A percentile compares a stretch with the other conserved stretches of the same genome.
These are phyloP conservation scores for Alternaria incomplexa DNA, from an alignment of 2,329 filamentous ascomycete species.

Conservation along the genomic window DNA sequence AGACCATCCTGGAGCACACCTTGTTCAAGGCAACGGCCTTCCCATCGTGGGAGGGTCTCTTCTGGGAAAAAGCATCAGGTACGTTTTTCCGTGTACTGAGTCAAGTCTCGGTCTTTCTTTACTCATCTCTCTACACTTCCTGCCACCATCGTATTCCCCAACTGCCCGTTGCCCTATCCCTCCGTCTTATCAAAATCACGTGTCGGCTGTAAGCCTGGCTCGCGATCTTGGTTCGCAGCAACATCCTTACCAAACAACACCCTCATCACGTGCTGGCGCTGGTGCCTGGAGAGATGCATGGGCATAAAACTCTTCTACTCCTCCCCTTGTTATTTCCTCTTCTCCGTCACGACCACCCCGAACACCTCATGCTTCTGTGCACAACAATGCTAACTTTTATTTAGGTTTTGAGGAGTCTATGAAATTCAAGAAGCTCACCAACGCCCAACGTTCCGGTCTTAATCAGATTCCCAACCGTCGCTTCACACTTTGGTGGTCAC, in stretches of 20 bases:
- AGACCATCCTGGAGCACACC: constrained; percentile 96
- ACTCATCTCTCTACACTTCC: not conserved
- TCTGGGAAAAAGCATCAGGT: constrained; percentile 74
- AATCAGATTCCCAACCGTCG: constrained; percentile 99
- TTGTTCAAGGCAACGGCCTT: constrained; percentile 97
- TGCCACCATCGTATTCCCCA: not conserved
- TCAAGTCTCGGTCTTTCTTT: not conserved
- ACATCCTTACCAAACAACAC: not conserved
- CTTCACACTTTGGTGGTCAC: constrained; percentile 97
- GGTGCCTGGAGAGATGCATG: not conserved
- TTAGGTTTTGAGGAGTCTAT: constrained; percentile 61
- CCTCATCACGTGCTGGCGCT: not conserved
- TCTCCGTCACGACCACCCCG: not conserved
- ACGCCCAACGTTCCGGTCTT: constrained; percentile 93
- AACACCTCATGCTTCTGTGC: not conserved
- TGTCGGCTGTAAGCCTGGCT: not conserved
- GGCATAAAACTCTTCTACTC: not conserved
- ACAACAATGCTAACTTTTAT: constrained; percentile 22
- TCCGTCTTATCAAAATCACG: not conserved
- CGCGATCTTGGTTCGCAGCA: not conserved
- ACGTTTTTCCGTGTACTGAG: not conserved
- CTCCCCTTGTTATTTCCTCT: not conserved
- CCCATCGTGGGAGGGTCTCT: constrained; percentile 94
- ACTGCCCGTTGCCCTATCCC: not conserved
- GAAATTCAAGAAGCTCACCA: constrained; percentile 99